Base-by-base conservation (phyloP, 2,329 filamentous ascomycete genomes). In the Aspergillus calidoustus region DNA sequence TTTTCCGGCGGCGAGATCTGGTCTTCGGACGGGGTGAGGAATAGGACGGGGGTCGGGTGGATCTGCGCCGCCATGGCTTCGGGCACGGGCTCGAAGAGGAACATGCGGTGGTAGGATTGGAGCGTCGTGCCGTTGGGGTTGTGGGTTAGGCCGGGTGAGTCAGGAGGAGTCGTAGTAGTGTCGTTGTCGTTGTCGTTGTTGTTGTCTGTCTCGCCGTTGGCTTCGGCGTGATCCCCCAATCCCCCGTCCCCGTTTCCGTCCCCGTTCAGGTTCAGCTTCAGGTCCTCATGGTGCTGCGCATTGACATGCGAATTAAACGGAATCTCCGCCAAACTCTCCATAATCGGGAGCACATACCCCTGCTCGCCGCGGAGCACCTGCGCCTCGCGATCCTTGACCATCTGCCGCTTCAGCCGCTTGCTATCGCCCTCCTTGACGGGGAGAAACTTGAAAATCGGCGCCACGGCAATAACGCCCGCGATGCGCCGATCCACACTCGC, bases 251-350 rank as follows among this genome's bases (percentile, higher is more conserved):
- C 30, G 8, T 30, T 50, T 28, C 48, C 28, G n/a, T 30, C 48
- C 25, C 28, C 48, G 28, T 46, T 43, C 22, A n/a, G 25, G 25
- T 34, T 8, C 19, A 19, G 19, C 9, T 38, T 15, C 34, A 15
- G 34, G 11, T 15, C 5, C 43, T 25, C 31, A 1, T n/a, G 34
- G 4, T 15, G 52, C 11, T 43, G 43, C 22, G 41, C 38, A n/a
- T 55, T 46, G 3, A 46, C 53, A 46, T 55, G 38, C 15, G 38
- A 46, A 19, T 55, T 55, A n/a, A 55, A 55, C 11, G 53, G 53
- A 28, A 54, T 41, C 31, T 54, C 52, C 9, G 52, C 52, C 7
- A 54, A 28, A 11, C 17, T 23, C 34, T 54, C 52, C 9, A 34
- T 34, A 54, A 54, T 41, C 1, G 53, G 53, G 9, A 55, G 38